Base-by-base conservation (phyloP, 768 basidiomycete genomes). In the Royoungia palumana region DNA sequence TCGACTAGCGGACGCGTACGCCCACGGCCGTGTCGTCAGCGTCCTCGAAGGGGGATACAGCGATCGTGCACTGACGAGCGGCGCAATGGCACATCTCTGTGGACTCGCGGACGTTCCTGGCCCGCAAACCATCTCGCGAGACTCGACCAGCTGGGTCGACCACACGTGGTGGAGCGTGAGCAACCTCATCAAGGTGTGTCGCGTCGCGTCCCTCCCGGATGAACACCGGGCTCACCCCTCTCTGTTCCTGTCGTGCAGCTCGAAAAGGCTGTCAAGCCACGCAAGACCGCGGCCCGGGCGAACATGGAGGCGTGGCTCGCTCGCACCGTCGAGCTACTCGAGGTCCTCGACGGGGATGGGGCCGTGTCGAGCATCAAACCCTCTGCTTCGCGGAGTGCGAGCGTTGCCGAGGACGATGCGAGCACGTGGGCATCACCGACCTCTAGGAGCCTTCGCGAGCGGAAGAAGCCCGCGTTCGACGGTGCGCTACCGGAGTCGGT, bases 41-140 rank as follows among this genome's bases (percentile, higher is more conserved):
- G 89, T 97, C 0, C 80, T 99, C 1, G 95, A 99, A 70, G 95
- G 95, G 1, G 95, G 94, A 1, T 97, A 97, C 61, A 90, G 89
- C 57, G 93, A 97, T 64, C 78, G 86, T 6, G 94, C 95, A 0
- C 72, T 98, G 46, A 82, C 74, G 6, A 92, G 88, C 53, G 95
- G 88, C 0, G 77, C 85, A 0, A 81, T 93, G 79, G 88, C 92
- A 0, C 88, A 93, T 63, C 65, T 95, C 2, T 70, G 72, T 7
- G 94, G 94, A 5, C 68, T 97, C 19, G 73, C 72, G 2, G 63
- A 55, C 40, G 16, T 42, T 21, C 22, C 44, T 16, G 41, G 47
- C 20, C 16, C 16, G 32, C 30, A 44, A 24, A 12, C 19, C 2
- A 6, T 8, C 3, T 10, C 6, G 5, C 27, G 34, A 1, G 19